These are phyloP conservation scores for Aureobasidium musti DNA, from an alignment of 2,329 filamentous ascomycete species.

Conservation along the genomic window DNA sequence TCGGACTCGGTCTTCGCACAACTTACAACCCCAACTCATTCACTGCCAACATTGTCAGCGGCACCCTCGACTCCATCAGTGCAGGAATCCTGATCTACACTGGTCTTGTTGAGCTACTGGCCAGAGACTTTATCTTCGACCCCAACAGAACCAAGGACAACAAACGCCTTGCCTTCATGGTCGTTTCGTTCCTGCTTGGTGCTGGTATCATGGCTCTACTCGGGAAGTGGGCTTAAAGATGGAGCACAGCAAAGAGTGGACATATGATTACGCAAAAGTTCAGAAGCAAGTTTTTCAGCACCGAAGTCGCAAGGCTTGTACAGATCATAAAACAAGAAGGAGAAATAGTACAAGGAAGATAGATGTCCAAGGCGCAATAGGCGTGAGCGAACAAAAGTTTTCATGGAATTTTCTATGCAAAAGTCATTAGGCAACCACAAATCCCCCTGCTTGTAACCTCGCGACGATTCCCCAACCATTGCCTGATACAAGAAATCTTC, in stretches of 20 bases:
- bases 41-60: constrained; percentile 69
- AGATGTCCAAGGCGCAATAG: too few relatives aligned
- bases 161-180: constrained; percentile 87
- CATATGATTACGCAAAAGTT: neutral
- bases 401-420: too few relatives aligned
- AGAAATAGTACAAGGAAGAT: neutral
- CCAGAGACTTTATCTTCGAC: constrained; percentile 59
- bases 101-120: constrained; percentile 52
- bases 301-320: too few relatives aligned
- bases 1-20: constrained; percentile 74
- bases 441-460: too few relatives aligned
- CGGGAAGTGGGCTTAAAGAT: constrained; percentile 74
- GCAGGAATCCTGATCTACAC: constrained; percentile 53
- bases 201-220: constrained; percentile 76
- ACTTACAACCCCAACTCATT: constrained; percentile 52
- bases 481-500: too few relatives aligned
- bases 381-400: too few relatives aligned
- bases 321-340: too few relatives aligned
- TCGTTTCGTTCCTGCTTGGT: constrained; percentile 76
- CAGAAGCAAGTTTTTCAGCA: neutral
- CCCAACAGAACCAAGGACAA: constrained; percentile 89
- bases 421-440: too few relatives aligned
- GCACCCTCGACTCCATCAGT: constrained; percentile 83
- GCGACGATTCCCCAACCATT: too few relatives aligned
- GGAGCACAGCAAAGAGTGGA: neutral